Evolutionary conservation across 306 rosid genomes (phyloP).

Genomic region (Malus orientalis): DNA sequence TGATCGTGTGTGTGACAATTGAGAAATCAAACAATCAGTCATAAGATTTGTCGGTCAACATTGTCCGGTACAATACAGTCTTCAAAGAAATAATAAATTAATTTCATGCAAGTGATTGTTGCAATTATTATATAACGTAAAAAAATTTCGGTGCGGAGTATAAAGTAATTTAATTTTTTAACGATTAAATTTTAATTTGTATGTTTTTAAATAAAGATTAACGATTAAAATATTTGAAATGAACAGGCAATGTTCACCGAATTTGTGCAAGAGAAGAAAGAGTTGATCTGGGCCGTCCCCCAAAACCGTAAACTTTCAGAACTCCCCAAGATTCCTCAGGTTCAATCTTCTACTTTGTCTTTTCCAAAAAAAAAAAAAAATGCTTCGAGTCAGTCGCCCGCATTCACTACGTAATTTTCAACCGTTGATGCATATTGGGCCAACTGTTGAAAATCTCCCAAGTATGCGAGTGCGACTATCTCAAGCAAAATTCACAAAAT

Average conservation of each 20-base stretch:
- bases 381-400: not conserved
- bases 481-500: not conserved
- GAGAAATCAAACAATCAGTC: no score
- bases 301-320: conserved; percentile 49
- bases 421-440: not conserved
- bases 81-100: no score
- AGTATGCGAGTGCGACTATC: rapidly evolving
- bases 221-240: not conserved
- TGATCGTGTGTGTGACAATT: no score
- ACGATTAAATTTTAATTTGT: no score
- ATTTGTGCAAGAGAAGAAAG: conserved; percentile 58
- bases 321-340: conserved; percentile 69
- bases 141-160: no score
- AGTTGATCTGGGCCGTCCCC: conserved; percentile 53
- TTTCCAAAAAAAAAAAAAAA: not conserved
- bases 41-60: no score
- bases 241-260: conserved; percentile 66
- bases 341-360: conserved; percentile 3
- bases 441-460: not conserved
- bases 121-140: no score
- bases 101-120: no score
- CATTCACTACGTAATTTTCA: not conserved
- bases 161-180: no score
- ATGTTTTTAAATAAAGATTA: no score
- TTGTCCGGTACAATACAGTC: no score